Conservation (phyloP, 176 grass and related monocot species). For the Triticum turgidum region DNA sequence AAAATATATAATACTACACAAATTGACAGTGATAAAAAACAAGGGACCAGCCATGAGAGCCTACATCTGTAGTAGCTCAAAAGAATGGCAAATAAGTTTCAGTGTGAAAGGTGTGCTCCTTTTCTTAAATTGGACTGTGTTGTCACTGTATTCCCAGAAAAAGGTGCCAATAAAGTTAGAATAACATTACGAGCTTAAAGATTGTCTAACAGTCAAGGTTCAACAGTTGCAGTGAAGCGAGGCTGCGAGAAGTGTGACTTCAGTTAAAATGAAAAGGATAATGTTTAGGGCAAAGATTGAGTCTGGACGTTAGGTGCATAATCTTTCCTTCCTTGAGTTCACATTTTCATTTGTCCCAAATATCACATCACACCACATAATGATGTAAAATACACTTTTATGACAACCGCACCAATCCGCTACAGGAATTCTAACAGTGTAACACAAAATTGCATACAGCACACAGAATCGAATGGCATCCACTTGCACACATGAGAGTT, state of each 20-base stretch:
- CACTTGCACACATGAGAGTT: background rate
- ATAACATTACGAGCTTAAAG: background rate
- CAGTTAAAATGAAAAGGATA: background rate
- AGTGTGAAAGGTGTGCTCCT: background rate
- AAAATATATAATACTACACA: background rate
- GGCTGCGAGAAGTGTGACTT: background rate
- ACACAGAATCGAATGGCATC: background rate
- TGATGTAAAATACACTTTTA: constrained; percentile 13
- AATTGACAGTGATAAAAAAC: constrained; percentile 8
- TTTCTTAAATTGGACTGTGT: constrained; percentile 8
- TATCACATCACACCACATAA: background rate
- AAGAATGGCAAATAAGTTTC: background rate
- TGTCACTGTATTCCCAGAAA: background rate
- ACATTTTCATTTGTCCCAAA: background rate
- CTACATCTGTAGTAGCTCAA: constrained; percentile 8
- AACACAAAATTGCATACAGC: constrained; percentile 19
- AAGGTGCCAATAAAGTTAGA: background rate
- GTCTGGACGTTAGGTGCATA: background rate
- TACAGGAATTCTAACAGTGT: constrained; percentile 20
- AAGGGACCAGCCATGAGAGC: background rate
- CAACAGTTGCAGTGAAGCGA: background rate
- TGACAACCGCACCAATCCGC: constrained; percentile 13
- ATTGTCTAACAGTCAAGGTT: background rate
- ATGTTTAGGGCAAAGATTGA: background rate
- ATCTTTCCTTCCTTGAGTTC: background rate